These are phyloP conservation scores for Diospyros kaki DNA, from an alignment of 148 eudicot genomes.

Conservation along the genomic window DNA sequence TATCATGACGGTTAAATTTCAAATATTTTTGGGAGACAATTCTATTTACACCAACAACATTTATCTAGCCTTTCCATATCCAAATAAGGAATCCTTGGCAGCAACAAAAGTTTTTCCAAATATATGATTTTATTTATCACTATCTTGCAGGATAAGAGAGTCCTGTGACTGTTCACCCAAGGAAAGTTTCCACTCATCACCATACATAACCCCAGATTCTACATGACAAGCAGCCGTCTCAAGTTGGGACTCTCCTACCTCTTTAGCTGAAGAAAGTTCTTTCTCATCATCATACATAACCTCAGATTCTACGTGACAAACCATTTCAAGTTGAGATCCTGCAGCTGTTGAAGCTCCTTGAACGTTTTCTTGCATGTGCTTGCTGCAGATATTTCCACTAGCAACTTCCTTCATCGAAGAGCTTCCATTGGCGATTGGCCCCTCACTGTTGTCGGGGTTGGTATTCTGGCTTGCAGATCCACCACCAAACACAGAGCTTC, in stretches of 20 bases:
- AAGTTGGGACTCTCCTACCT: not conserved
- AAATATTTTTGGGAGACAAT: too few species aligned
- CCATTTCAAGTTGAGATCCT: slow-evolving; percentile 7
- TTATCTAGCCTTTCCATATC: too few species aligned
- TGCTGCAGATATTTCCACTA: not conserved
- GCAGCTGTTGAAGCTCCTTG: not conserved
- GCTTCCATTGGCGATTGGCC: not conserved
- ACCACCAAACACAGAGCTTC: too few species aligned
- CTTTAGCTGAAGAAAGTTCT: not conserved
- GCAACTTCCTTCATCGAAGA: slow-evolving; percentile 2
- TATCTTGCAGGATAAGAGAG: slow-evolving; percentile 4
- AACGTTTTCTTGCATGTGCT: slow-evolving; percentile 3
- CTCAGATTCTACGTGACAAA: slow-evolving; percentile 9
- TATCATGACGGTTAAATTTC: too few species aligned
- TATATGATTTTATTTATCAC: not conserved
- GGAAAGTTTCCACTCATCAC: not conserved
- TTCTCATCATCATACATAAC: slow-evolving; percentile 4
- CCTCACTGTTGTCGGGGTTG: not conserved
- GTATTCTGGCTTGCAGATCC: too few species aligned
- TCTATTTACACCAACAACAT: too few species aligned
- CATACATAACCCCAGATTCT: slow-evolving; percentile 13
- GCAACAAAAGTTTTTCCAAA: not conserved
- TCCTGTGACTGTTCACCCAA: not conserved
- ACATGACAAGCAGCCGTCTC: slow-evolving; percentile 1
- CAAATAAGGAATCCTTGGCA: too few species aligned